Base-by-base conservation (phyloP, 139 green algal genomes). In the Asterochloris erici region DNA sequence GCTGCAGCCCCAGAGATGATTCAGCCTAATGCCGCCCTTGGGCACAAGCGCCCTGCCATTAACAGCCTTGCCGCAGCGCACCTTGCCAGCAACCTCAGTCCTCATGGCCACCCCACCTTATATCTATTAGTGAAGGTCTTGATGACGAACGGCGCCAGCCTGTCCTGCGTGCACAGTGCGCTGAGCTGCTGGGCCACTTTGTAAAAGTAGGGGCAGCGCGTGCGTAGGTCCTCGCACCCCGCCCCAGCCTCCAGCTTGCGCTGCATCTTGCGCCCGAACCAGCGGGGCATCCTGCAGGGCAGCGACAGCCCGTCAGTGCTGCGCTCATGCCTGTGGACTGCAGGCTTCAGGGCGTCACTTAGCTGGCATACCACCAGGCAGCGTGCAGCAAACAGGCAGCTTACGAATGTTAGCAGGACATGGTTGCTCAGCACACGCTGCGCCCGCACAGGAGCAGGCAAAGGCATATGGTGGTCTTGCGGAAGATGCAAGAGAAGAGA, bases 141-240 rank as follows among this genome's bases (percentile, higher is more conserved):
- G 28, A 79, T 78, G 68, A 90, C 77, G 28, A 91, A 90, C 21
- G 64, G 15, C 0, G 83, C 87, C 26, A 91, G 83, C 47, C 73
- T 76, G 28, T 87, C 81, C 17, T 80, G 70, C 10, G 68, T 81
- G 27, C 71, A 24, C 83, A 87, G 84, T 9, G 76, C 28, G 60
- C 91, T 81, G 28, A 93, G 74, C 73, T 38, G 61, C 9, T 74
- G 63, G 13, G 82, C 90, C 0, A 91, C 86, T 12, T 81, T 79
- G 84, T 90, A 93, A 84, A 92, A 93, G 79, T 90, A 84, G 11
- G 83, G 84, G 85, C 88, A 91, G 76, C 88, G 85, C 74, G 82
- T 69, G 13, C 78, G 63, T n/a, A 93, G 80, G 76, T 92, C 86
- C 83, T 92, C 90, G 63, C 84, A 90, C 23, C 79, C 84, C 19